Evolutionary conservation across 768 basidiomycete genomes (phyloP).

Genomic region (Russula emetica): DNA sequence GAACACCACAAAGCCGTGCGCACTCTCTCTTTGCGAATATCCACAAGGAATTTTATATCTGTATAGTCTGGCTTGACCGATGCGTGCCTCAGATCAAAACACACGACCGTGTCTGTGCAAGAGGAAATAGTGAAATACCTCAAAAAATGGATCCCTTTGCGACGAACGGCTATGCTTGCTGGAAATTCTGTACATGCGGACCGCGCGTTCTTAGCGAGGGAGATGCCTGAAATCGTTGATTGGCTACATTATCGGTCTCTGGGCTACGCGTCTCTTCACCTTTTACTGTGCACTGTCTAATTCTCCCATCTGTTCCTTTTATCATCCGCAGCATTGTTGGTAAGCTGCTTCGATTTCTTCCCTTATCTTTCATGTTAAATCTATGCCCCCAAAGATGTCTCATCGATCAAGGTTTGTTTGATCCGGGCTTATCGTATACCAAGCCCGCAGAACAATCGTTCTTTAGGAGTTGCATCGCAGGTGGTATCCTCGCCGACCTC

Average conservation of each 20-base stretch:
- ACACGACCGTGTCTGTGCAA: slow-evolving; percentile 57
- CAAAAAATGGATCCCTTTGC: slow-evolving; percentile 75
- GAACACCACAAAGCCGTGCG: slow-evolving; percentile 72
- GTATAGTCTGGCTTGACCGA: slow-evolving; percentile 74
- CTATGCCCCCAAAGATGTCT: slow-evolving; percentile 54
- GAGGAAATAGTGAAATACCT: slow-evolving; percentile 68
- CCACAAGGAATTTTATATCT: neutral
- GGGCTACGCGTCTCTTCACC: slow-evolving; percentile 2
- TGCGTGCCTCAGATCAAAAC: slow-evolving; percentile 69
- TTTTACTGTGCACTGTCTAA: slow-evolving; percentile 1
- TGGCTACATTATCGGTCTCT: slow-evolving; percentile 76
- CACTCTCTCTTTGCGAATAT: neutral
- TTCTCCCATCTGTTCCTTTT: slow-evolving; percentile 11
- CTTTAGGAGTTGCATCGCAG: slow-evolving; percentile 67
- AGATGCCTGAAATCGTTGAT: slow-evolving; percentile 78
- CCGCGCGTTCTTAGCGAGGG: slow-evolving; percentile 59
- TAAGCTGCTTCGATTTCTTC: slow-evolving; percentile 34
- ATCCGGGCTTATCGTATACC: neutral
- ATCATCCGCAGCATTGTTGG: slow-evolving; percentile 58
- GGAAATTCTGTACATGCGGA: slow-evolving; percentile 88
- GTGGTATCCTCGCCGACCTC: slow-evolving; percentile 52
- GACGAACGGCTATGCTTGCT: slow-evolving; percentile 63
- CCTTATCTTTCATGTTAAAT: neutral
- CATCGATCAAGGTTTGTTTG: slow-evolving; percentile 64
- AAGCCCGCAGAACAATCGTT: neutral